A percentile compares a stretch with the other conserved stretches of the same genome.
Evolutionary conservation across 768 basidiomycete genomes (phyloP).

Genomic region (Suillus variegatus): DNA sequence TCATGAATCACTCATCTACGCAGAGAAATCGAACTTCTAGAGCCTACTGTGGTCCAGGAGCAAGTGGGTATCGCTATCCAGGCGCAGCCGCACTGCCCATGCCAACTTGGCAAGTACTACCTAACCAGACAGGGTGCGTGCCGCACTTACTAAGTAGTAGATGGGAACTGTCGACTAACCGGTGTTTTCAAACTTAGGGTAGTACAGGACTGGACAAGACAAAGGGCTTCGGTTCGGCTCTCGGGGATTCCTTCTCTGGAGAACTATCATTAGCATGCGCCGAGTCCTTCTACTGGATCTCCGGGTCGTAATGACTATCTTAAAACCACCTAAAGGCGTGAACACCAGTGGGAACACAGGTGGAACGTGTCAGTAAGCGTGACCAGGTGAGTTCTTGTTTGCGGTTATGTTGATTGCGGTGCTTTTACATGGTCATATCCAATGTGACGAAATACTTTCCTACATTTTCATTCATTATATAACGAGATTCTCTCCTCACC

Average conservation of each 20-base stretch:
- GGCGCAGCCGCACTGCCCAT: neutral
- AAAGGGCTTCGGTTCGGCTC: neutral
- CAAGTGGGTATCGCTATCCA: neutral
- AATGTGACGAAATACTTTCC: too few relatives aligned
- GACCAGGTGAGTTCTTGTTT: neutral
- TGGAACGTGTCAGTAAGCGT: neutral
- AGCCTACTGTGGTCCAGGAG: neutral
- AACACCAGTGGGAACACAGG: neutral
- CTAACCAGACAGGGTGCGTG: neutral
- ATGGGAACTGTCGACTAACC: neutral
- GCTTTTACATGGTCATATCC: neutral
- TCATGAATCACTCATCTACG: neutral
- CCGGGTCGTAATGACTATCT: neutral
- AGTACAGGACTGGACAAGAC: neutral
- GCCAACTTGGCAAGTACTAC: neutral
- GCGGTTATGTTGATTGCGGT: neutral
- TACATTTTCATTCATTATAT: neutral
- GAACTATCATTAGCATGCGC: neutral
- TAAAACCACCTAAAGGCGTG: neutral
- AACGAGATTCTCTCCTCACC: neutral
- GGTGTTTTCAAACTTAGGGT: neutral
- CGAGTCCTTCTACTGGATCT: neutral
- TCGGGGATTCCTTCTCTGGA: neutral
- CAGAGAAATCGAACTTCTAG: neutral
- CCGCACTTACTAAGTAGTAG: neutral